Evolutionary conservation across 805 yeast genomes (phyloP), one percentile per base, ranked within the genome.

Genomic region (Tetrapisispora phaffii): DNA sequence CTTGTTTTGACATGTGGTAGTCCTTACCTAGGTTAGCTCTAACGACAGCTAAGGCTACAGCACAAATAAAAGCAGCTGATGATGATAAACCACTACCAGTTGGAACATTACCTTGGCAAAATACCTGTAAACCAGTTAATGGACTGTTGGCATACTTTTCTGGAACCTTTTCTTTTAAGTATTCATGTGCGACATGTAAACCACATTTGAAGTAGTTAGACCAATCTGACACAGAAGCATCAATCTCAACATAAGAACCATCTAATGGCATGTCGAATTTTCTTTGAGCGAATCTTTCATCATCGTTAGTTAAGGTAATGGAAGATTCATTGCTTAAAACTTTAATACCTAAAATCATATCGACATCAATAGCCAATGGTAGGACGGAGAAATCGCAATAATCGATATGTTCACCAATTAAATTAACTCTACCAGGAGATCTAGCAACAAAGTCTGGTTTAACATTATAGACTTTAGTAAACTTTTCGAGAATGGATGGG

Each of bases 321-420:
- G 60, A 51, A 40, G 51, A 53, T 12, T 51, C 53, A 49, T 13
- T 48, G 44, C 6, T 37, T 17, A 57, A 48, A 2, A 66, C 51
- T 24, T 49, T 51, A 16, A 74, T 77, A 6, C 79, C 85, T 50
- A 76, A 74, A 34, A 79, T 61, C 46, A 80, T 75, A 55, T 82
- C 87, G n/a, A 67, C 71, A 39, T 78, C 82, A 32, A 82, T 75
- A 3, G 89, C 86, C 79, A 82, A 74, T 10, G 88, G 88, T 50
- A 82, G 68, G 6, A 79, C 84, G 3, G 84, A 71, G 56, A 78
- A 82, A 53, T 74, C 73, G 49, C 76, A 72, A 59, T 81, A 82
- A 63, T 82, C 88, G 42, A 82, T 76, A 56, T 82, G 89, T 50
- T 82, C 88, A 26, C 89, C 88, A 45, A 82, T 79, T 49, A 82